A percentile compares a stretch with the other conserved stretches of the same genome.
Conservation (phyloP, 805 yeast genomes). For the Dipodascus geniculatus region DNA sequence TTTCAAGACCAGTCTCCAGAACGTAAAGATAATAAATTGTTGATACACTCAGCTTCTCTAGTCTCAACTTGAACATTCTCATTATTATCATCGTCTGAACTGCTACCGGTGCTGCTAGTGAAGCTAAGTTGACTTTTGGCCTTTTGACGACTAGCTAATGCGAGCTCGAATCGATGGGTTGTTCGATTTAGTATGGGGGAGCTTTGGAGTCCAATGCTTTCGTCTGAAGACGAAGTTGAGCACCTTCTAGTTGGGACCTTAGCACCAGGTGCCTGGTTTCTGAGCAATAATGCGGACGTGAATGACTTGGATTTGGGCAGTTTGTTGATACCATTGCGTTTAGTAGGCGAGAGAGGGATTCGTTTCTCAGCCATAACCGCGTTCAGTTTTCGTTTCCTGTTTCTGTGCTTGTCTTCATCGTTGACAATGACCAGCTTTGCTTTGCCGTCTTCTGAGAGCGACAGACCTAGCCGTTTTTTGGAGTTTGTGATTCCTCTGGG, state of each 20-base stretch:
- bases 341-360: not conserved
- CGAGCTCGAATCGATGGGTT: not conserved
- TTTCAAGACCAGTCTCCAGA: conserved; percentile 20
- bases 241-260: not conserved
- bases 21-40: conserved; percentile 23
- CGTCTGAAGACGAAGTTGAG: conserved; percentile 1
- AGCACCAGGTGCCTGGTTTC: not conserved
- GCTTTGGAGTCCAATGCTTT: not conserved
- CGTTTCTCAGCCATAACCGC: not conserved
- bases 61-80: conserved; percentile 5
- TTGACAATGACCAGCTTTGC: conserved; percentile 25
- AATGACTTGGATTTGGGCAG: not conserved
- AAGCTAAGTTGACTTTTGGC: not conserved
- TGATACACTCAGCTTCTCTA: conserved; percentile 26
- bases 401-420: not conserved
- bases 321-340: not conserved
- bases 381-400: not conserved
- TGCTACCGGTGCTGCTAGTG: conserved; percentile 1
- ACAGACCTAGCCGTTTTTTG: conserved; percentile 17
- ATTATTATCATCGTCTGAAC: not conserved
- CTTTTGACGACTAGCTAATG: not conserved
- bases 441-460: conserved; percentile 30
- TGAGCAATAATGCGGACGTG: not conserved
- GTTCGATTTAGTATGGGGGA: not conserved
- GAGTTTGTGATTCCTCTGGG: not conserved